phyloP scores from a whole-genome alignment of 202 grass and related monocot genomes.

The Brachypodium distachyon region DNA sequence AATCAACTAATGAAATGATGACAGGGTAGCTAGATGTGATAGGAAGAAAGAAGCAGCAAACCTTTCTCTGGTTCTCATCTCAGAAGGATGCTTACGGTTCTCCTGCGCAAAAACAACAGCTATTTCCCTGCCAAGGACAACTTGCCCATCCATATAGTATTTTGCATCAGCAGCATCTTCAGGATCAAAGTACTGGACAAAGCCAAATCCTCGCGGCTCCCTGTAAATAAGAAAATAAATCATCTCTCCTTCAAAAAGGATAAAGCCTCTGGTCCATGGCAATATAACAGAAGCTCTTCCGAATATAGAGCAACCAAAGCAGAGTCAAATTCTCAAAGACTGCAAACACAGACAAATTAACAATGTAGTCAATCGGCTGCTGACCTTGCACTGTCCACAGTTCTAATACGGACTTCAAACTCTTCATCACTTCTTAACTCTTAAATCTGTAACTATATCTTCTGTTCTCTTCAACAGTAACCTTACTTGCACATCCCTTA shows the following conservation, averaged over 20 bases:
- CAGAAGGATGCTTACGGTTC: conserved; percentile 78
- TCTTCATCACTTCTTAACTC: conserved; percentile 43
- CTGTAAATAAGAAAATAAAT: conserved; percentile 21
- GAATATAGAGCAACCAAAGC: neutral
- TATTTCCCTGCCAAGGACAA: conserved; percentile 81
- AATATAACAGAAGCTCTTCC: neutral
- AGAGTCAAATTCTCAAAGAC: neutral
- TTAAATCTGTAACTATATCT: conserved; percentile 53
- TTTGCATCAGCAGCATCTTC: conserved; percentile 87
- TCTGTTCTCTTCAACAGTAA: conserved; percentile 44
- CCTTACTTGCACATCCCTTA: conserved; percentile 47
- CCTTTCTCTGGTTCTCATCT: conserved; percentile 89
- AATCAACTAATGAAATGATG: neutral
- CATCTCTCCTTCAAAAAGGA: neutral
- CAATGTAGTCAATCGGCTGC: conserved; percentile 47
- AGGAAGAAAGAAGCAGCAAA: neutral
- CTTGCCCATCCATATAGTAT: conserved; percentile 86
- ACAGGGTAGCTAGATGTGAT: neutral
- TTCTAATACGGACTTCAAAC: neutral
- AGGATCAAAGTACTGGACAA: conserved; percentile 84
- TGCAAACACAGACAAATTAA: conserved; percentile 3
- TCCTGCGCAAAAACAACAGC: conserved; percentile 94
- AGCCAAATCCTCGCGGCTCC: conserved; percentile 82
- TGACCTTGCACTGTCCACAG: conserved; percentile 66
- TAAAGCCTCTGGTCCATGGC: neutral